Evolutionary conservation across 768 basidiomycete genomes (phyloP), one percentile per base, ranked within the genome.

Genomic region (Coprinopsis marcescibilis): DNA sequence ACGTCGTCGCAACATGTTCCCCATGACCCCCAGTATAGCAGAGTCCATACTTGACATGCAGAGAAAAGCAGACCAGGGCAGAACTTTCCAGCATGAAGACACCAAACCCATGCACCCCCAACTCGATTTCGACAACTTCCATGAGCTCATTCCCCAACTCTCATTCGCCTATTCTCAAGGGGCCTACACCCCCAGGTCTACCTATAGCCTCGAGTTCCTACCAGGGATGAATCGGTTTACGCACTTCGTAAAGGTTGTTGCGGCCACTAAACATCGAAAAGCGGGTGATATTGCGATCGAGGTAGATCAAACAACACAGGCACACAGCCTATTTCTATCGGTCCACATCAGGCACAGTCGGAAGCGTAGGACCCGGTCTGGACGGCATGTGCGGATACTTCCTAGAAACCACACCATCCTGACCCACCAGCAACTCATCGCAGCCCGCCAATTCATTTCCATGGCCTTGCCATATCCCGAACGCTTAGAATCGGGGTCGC

Each of bases 391-490:
- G 17, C 11, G 53, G 55, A 5, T n/a, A 37, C 17, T 49, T 51
- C 15, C 48, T 54, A 4, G 42, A 29, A 12, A 30, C 46, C 43
- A 11, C 48, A 41, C 7, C 46, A 36, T 23, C 43, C 57, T 74
- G 3, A 64, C 52, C 19, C 54, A 58, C 48, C 34, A 53, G 0
- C 69, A 75, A 49, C 62, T 76, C 3, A 52, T 65, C 23, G 60
- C 60, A 1, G 71, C 66, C 6, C 63, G 74, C 20, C 73, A 75
- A 50, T 73, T 74, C 53, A 56, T 76, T 27, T 62, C 61, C 4
- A 54, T 72, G 6, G 64, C 65, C 14, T 51, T 75, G 34, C 73
- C 72, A 2, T 60, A 67, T 37, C 58, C 54, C 56, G 20, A 45
- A 15, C 11, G 48, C 47, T 1, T 45, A 46, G 25, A 49, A 45